Evolutionary conservation across 2,329 filamentous ascomycete species (phyloP).

Genomic region (Colletotrichum tabaci): DNA sequence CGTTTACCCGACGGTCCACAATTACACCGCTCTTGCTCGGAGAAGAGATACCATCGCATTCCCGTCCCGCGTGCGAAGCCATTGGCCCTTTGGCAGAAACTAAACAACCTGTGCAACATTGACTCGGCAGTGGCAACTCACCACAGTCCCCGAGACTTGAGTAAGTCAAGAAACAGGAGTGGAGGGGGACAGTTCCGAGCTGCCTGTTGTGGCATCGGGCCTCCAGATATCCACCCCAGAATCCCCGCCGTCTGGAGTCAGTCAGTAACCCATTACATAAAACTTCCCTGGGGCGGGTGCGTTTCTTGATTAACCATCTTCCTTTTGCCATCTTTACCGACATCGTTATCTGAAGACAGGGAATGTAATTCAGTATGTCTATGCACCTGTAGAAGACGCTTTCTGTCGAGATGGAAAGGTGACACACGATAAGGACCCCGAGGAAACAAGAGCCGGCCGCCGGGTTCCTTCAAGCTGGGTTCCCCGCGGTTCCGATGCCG

Average conservation of each 20-base stretch:
- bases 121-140: neutral
- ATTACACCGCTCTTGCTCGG: slow-evolving; percentile 9
- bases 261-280: slow-evolving; percentile 20
- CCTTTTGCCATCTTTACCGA: neutral
- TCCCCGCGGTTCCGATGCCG: slow-evolving; percentile 35
- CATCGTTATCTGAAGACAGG: neutral
- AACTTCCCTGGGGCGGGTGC: neutral
- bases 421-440: neutral
- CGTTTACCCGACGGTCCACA: neutral
- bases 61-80: too few relatives aligned
- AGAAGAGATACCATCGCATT: neutral
- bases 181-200: neutral
- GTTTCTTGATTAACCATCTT: neutral
- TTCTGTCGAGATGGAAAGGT: neutral
- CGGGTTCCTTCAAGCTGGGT: slow-evolving; percentile 8
- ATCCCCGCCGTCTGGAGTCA: slow-evolving; percentile 1
- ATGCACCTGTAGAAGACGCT: neutral
- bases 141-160: too few relatives aligned
- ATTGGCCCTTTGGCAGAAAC: neutral
- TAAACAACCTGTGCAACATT: rapidly evolving
- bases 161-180: neutral
- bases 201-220: slow-evolving; percentile 11
- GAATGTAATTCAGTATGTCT: neutral
- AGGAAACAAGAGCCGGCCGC: neutral
- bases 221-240: slow-evolving; percentile 30